These are phyloP conservation scores for Mycena rebaudengoi DNA, from an alignment of 768 basidiomycete species.

Conservation along the genomic window DNA sequence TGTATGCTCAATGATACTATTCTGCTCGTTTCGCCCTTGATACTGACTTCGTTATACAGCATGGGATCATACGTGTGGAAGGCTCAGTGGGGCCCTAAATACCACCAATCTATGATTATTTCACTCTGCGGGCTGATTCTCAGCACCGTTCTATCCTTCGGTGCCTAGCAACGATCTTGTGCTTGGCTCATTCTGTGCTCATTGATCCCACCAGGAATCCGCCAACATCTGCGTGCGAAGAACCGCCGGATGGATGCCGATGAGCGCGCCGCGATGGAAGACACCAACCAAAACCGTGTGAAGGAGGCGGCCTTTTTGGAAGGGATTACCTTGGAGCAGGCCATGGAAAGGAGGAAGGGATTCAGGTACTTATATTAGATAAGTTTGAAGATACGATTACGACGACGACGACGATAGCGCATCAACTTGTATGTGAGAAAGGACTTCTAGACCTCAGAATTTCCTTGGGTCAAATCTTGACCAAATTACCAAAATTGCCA, in stretches of 20 bases:
- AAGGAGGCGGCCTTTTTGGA: slow-evolving; percentile 67
- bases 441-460: background rate
- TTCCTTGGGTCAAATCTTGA: too few relatives aligned
- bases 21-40: too few relatives aligned
- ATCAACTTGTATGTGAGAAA: too few relatives aligned
- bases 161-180: background rate
- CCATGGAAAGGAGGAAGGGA: slow-evolving; percentile 61
- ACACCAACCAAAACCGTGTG: slow-evolving; percentile 56
- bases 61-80: slow-evolving; percentile 73
- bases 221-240: slow-evolving; percentile 58
- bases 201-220: slow-evolving; percentile 40
- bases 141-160: slow-evolving; percentile 38
- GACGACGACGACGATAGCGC: too few relatives aligned
- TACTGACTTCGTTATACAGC: slow-evolving; percentile 38
- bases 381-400: background rate
- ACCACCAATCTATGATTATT: slow-evolving; percentile 70
- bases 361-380: slow-evolving; percentile 55
- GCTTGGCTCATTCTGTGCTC: background rate
- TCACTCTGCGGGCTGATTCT: slow-evolving; percentile 32
- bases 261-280: slow-evolving; percentile 53
- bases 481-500: too few relatives aligned
- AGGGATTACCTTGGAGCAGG: slow-evolving; percentile 67
- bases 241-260: slow-evolving; percentile 61
- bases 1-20: slow-evolving; percentile 48
- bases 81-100: slow-evolving; percentile 65